Percentiles rank a stretch among this genome's conserved stretches.
Conservation (phyloP, 495 filamentous ascomycete species). For the Viridothelium virens region DNA sequence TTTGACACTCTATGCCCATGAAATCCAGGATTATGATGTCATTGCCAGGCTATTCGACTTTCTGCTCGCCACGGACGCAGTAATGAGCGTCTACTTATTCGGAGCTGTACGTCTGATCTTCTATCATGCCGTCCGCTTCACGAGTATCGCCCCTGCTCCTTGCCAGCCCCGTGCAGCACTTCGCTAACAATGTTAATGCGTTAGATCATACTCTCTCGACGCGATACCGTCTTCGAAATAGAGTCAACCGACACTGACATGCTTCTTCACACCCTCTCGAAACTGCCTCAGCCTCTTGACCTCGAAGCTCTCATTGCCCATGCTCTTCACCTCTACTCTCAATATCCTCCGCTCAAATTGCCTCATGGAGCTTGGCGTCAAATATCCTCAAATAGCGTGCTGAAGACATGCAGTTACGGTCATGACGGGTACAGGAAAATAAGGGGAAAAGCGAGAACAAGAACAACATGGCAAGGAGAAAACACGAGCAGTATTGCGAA, state of each 20-base stretch:
- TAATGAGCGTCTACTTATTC: conserved; percentile 84
- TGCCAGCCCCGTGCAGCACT: neutral
- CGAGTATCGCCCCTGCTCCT: neutral
- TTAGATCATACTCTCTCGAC: conserved; percentile 68
- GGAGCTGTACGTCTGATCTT: conserved; percentile 42
- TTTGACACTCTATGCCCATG: conserved; percentile 90
- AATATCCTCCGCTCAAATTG: conserved; percentile 66
- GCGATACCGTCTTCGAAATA: conserved; percentile 72
- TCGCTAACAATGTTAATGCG: neutral
- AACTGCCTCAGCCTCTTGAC: conserved; percentile 76
- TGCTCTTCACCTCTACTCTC: conserved; percentile 53
- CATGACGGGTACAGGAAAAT: neutral
- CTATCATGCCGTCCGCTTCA: neutral
- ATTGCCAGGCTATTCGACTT: conserved; percentile 89
- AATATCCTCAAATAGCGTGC: conserved; percentile 66
- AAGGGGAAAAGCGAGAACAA: too few species aligned
- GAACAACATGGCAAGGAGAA: neutral
- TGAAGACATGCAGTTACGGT: conserved; percentile 53
- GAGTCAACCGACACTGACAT: conserved; percentile 85
- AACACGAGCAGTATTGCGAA: neutral
- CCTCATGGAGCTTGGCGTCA: conserved; percentile 54
- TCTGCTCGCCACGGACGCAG: conserved; percentile 73
- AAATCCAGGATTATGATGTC: conserved; percentile 80
- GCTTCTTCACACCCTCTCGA: conserved; percentile 80
- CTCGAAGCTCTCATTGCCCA: conserved; percentile 65